A percentile compares a stretch with the other conserved stretches of the same genome.
Conservation (phyloP, 768 basidiomycete species). For the Termitomyces titanicus region DNA sequence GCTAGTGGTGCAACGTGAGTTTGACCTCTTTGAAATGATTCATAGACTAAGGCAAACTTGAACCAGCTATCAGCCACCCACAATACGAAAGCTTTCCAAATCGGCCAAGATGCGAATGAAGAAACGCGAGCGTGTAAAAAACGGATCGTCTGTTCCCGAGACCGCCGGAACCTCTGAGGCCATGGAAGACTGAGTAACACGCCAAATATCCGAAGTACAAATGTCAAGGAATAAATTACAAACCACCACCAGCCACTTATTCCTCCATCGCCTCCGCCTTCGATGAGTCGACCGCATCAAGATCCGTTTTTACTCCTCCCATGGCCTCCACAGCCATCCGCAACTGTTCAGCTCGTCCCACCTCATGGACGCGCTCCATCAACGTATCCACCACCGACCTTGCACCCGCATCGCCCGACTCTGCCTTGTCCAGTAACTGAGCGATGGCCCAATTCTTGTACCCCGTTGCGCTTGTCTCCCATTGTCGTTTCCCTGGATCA, state of each 20-base stretch:
- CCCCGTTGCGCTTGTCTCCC: slow-evolving; percentile 73
- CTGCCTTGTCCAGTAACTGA: slow-evolving; percentile 40
- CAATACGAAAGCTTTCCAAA: slow-evolving; percentile 50
- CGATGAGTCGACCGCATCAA: not conserved
- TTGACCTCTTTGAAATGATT: not conserved
- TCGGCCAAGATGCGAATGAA: slow-evolving; percentile 54
- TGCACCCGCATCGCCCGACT: slow-evolving; percentile 16
- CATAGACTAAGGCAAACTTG: not conserved
- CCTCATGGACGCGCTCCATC: slow-evolving; percentile 15
- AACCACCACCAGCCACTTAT: not conserved
- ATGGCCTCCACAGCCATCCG: slow-evolving; percentile 8
- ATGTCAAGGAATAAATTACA: not conserved
- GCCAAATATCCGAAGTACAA: not conserved
- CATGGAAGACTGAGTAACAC: not conserved
- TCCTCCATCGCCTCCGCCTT: not conserved
- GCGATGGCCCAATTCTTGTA: slow-evolving; percentile 77
- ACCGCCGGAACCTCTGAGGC: not conserved
- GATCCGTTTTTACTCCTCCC: not conserved
- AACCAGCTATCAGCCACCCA: slow-evolving; percentile 55
- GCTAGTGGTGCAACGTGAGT: slow-evolving; percentile 48
- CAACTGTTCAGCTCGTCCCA: slow-evolving; percentile 25
- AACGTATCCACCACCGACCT: slow-evolving; percentile 20
- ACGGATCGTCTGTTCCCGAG: not conserved
- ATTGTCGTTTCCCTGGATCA: slow-evolving; percentile 67
- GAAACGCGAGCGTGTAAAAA: slow-evolving; percentile 27